Evolutionary conservation across 352 stramenopile genomes (phyloP), one percentile per base, ranked within the genome.

Genomic region (Thalassiosira delicatula): DNA sequence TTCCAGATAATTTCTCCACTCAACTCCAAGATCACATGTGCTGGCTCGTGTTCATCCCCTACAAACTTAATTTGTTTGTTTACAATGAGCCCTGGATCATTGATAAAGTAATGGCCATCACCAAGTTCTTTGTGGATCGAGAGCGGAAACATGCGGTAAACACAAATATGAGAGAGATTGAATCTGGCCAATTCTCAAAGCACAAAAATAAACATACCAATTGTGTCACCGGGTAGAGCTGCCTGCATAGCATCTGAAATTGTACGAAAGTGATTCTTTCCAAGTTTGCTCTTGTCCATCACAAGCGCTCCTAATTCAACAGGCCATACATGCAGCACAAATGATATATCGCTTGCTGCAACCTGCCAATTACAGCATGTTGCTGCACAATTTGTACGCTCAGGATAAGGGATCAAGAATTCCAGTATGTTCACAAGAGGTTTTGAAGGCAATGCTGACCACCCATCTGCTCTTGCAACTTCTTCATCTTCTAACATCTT

Each of bases 401-500:
- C 92, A 30, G 89, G 91, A 61, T 84, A 90, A n/a, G 94, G 88
- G 2, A 86, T 35, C 2, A 98, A 80, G 69, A 95, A 97, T n/a
- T 88, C 76, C 78, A 98, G 90, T 19, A 98, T 93, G 3, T 89
- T 71, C 0, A 96, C 72, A 54, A 98, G 81, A 21, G 94, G 84
- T 21, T 90, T 92, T 5, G 84, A 74, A 17, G 95, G 92, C 17
- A 98, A 78, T 0, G 92, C 94, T 60, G 88, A 84, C 85, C 95
- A 99, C 0, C 92, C 90, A 60, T 92, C 76, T 30, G 85, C 29
- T 27, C 82, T 81, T 27, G 96, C 94, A 7, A 82, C 78, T 21
- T 91, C 90, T 37, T 97, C 65, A 53, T 95, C 93, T 76, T 98
- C 92, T 61, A 97, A 94, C 65, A 96, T 93, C n/a, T 94, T 62